Conservation (phyloP, 2,329 filamentous ascomycete genomes). For the Beauveria australis region DNA sequence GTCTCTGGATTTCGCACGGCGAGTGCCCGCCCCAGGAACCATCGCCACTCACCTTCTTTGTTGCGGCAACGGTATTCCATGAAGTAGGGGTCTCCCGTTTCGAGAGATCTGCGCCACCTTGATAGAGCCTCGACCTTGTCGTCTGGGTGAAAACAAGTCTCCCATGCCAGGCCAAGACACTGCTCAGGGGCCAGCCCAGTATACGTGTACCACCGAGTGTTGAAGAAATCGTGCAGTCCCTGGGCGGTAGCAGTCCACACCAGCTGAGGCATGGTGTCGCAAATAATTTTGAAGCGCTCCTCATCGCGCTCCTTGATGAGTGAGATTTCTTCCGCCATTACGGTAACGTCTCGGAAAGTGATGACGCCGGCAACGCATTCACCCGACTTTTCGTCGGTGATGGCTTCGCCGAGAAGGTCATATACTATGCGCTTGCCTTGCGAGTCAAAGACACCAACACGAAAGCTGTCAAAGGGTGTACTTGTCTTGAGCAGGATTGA, state of each 20-base stretch:
- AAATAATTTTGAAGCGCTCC: constrained; percentile 65
- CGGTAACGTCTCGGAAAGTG: constrained; percentile 64
- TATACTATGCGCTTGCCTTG: constrained; percentile 47
- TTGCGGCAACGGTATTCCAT: constrained; percentile 64
- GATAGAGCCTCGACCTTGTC: constrained; percentile 49
- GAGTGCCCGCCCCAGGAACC: constrained; percentile 68
- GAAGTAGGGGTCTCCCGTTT: constrained; percentile 59
- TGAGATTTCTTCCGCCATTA: constrained; percentile 59
- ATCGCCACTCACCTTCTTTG: constrained; percentile 63
- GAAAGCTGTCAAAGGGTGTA: constrained; percentile 47
- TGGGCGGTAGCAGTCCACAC: constrained; percentile 67
- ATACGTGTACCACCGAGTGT: constrained; percentile 71
- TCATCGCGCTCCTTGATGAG: constrained; percentile 64
- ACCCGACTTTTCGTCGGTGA: constrained; percentile 57
- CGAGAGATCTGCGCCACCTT: constrained; percentile 54
- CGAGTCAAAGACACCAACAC: constrained; percentile 55
- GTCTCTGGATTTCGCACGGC: constrained; percentile 58
- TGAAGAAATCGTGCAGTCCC: constrained; percentile 65
- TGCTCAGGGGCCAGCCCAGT: constrained; percentile 58
- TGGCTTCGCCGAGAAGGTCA: constrained; percentile 59
- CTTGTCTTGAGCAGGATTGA: constrained; percentile 54
- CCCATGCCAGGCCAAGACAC: constrained; percentile 56
- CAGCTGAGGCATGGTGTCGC: constrained; percentile 63
- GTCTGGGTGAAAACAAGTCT: constrained; percentile 59
- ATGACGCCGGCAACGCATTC: constrained; percentile 69